Evolutionary conservation across 768 basidiomycete genomes (phyloP), one percentile per base, ranked within the genome.

Genomic region (Lentinula sp.): DNA sequence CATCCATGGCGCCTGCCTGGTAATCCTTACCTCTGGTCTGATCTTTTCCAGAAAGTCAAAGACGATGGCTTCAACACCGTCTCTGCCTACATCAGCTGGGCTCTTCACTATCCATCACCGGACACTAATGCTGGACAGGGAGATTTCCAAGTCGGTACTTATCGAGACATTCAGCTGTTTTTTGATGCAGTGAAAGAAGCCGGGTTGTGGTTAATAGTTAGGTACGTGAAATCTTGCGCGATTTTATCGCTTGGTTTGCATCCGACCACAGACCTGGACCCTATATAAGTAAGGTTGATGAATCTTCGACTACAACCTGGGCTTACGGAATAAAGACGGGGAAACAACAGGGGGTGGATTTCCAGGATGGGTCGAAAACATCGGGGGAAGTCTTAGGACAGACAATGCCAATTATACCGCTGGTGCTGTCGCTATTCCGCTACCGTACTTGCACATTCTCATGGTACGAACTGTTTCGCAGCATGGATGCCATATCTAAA

Each of bases 31-130:
- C 69, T 84, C 21, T 84, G 83, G 82, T 71, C 73, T 13, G 87
- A 87, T 65, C 71, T 88, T 56, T 80, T 87, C 50, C 77, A 87
- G 64, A 88, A 87, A 65, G 70, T 85, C 59, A 85, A 82, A 63
- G 79, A 85, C 28, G 80, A 82, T 63, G 84, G 84, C 5, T 82
- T 85, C 72, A 85, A 85, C 62, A 77, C 81, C 4, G 80, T 87
- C 46, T 84, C 82, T 1, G 83, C 81, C 70, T 84, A 83, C 64
- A 75, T 83, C 28, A 81, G 82, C 63, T 86, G 85, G 83, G 85
- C 83, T 10, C 62, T 81, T 6, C 78, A 80, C 62, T 83, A 75
- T 63, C 83, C 84, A 11, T 74, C 81, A 0, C 78, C 79, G 0
- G 63, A 67, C 35, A 80, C 79, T 9, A 78, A 78, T 57, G 65